Base-by-base conservation (phyloP, 345 rosid species). In the Salix purpurea region DNA sequence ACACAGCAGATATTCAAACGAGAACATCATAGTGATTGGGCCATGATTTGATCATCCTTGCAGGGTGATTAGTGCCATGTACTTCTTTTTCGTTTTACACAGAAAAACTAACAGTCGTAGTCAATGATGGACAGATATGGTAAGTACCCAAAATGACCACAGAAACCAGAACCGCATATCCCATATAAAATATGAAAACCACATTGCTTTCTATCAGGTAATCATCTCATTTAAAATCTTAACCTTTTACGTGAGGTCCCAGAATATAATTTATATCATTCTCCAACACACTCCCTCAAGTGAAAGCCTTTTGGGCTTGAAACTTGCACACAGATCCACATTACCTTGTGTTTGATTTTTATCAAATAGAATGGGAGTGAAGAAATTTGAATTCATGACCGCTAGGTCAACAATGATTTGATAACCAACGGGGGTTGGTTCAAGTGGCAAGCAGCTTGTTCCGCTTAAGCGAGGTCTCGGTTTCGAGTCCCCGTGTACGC, bases 261-360 rank as follows among this genome's bases (percentile, higher is more conserved):
- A 0, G 4, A 32, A 32, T 19, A 37, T 37, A 37, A 37, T 37
- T 37, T 32, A 37, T 6, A 37, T 37, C 7, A 37, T 7, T 37
- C 8, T 37, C 1, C 2, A 37, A 37, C 8, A 37, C 0, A 37
- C 0, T 1, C 1, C 2, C 4, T 37, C 8, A 37, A 37, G 1
- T 37, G 0, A 37, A 37, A 37, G 9, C 0, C 0, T 1, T 37
- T 32, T 0, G 0, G 0, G 34, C 4, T 32, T 32, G 5, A 32
- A 32, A 32, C 34, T 32, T 32, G 34, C 34, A 32, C 34, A 32
- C 34, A 0, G 4, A 32, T 5, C 0, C 0, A 32, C 0, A 32
- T 32, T 32, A 32, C 34, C 0, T 32, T 32, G 5, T 32, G 34
- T 32, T 32, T 32, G 34, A 32, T 32, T 32, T 32, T 32, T 32